A percentile compares a stretch with the other conserved stretches of the same genome.
These are phyloP conservation scores for Apiospora aurea DNA, from an alignment of 2,329 filamentous ascomycete species.

Conservation along the genomic window DNA sequence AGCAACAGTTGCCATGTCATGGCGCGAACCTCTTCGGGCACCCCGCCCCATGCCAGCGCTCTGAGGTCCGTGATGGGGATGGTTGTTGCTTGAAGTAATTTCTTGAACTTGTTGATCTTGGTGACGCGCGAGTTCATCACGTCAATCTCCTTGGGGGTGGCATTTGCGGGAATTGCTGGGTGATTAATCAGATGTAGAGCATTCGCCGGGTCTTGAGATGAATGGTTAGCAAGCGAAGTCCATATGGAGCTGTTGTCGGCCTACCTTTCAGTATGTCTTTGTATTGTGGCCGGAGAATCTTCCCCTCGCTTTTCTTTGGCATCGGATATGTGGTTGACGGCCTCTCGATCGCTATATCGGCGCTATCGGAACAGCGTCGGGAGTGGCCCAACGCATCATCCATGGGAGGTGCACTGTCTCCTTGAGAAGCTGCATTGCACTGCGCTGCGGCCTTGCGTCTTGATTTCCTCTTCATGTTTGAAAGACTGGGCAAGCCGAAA, in stretches of 20 bases:
- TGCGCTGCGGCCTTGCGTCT: constrained; percentile 58
- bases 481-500: constrained; percentile 91
- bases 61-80: constrained; percentile 86
- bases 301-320: constrained; percentile 88
- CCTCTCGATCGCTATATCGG: constrained; percentile 92
- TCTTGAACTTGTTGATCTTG: constrained; percentile 98
- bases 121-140: constrained; percentile 86
- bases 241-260: neutral
- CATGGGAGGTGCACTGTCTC: constrained; percentile 46
- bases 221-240: neutral
- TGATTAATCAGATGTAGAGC: constrained; percentile 94
- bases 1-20: constrained; percentile 99
- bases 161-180: constrained; percentile 74
- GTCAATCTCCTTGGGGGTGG: constrained; percentile 83
- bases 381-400: constrained; percentile 48
- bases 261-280: constrained; percentile 87
- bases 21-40: constrained; percentile 92
- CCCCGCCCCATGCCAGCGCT: constrained; percentile 88
- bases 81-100: constrained; percentile 88
- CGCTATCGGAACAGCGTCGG: constrained; percentile 81
- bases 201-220: constrained; percentile 77
- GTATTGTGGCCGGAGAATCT: constrained; percentile 95
- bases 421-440: constrained; percentile 41
- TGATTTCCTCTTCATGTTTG: constrained; percentile 83
- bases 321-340: constrained; percentile 84